Evolutionary conservation across 2,329 filamentous ascomycete genomes (phyloP).

Genomic region (Sphaceloma murrayae): DNA sequence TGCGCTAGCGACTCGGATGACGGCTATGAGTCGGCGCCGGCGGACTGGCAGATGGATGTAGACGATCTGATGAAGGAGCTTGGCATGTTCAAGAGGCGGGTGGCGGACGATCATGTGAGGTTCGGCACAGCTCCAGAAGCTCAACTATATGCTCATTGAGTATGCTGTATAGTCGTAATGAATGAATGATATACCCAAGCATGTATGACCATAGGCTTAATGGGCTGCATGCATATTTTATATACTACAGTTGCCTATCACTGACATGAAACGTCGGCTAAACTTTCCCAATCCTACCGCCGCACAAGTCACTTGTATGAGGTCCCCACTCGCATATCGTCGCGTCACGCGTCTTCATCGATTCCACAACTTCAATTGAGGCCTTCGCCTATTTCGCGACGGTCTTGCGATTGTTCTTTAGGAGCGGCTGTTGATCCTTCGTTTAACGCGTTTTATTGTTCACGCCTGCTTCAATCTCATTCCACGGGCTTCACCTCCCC

Average conservation of each 20-base stretch:
- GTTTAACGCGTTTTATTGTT: too few relatives aligned
- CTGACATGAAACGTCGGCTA: neutral
- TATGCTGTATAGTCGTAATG: neutral
- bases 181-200: too few relatives aligned
- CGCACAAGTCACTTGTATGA: neutral
- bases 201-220: too few relatives aligned
- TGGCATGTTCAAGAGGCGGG: conserved; percentile 70
- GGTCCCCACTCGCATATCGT: conserved; percentile 6
- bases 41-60: conserved; percentile 64
- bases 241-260: too few relatives aligned
- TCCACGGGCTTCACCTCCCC: neutral
- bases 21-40: conserved; percentile 31
- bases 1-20: conserved; percentile 43
- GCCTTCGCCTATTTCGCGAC: neutral
- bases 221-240: too few relatives aligned
- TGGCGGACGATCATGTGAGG: conserved; percentile 67
- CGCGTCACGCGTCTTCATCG: conserved; percentile 11
- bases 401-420: neutral
- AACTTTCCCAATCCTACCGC: conserved; percentile 1
- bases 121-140: conserved; percentile 34
- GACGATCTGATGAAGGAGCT: conserved; percentile 73
- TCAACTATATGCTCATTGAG: neutral
- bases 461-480: neutral
- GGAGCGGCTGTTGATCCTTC: neutral
- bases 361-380: neutral